Evolutionary conservation across 164 flowering plant species (phyloP).

Genomic region (Macadamia integrifolia): DNA sequence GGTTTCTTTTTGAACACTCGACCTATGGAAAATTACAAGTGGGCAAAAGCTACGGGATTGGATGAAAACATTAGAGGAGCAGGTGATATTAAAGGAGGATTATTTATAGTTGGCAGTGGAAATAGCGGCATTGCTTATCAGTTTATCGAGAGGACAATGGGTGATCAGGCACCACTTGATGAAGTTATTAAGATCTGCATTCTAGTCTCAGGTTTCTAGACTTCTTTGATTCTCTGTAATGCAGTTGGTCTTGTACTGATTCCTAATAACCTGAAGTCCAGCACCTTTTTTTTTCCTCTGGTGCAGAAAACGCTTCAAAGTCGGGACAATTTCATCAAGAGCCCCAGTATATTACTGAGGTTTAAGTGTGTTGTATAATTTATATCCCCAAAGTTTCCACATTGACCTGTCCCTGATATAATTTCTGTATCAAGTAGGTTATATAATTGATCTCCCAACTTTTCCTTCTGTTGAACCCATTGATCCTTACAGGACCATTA

Average conservation of each 20-base stretch:
- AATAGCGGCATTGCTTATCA: constrained; percentile 72
- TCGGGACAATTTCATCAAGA: too few relatives aligned
- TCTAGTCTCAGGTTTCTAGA: constrained; percentile 30
- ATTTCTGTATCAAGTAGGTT: too few relatives aligned
- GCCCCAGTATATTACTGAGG: too few relatives aligned
- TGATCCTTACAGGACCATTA: too few relatives aligned
- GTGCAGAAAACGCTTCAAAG: constrained; percentile 15
- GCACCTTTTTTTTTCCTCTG: neutral
- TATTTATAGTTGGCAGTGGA: constrained; percentile 60
- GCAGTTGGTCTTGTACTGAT: neutral
- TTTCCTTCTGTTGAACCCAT: too few relatives aligned
- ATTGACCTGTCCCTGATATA: too few relatives aligned
- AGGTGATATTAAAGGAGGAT: constrained; percentile 77
- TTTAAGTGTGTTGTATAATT: too few relatives aligned
- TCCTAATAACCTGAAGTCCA: neutral
- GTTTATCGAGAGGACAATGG: constrained; percentile 76
- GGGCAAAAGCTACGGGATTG: constrained; percentile 59
- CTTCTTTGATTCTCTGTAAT: constrained; percentile 3
- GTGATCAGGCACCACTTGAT: constrained; percentile 69
- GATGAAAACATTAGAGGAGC: constrained; percentile 55
- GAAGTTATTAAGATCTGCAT: constrained; percentile 62
- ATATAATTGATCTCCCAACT: too few relatives aligned
- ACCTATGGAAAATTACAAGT: constrained; percentile 64
- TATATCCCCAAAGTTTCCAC: too few relatives aligned
- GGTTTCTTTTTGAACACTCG: constrained; percentile 65